A percentile compares a stretch with the other conserved stretches of the same genome.
These are phyloP conservation scores for Leccinum variicolor DNA, from an alignment of 768 basidiomycete genomes.

Conservation along the genomic window DNA sequence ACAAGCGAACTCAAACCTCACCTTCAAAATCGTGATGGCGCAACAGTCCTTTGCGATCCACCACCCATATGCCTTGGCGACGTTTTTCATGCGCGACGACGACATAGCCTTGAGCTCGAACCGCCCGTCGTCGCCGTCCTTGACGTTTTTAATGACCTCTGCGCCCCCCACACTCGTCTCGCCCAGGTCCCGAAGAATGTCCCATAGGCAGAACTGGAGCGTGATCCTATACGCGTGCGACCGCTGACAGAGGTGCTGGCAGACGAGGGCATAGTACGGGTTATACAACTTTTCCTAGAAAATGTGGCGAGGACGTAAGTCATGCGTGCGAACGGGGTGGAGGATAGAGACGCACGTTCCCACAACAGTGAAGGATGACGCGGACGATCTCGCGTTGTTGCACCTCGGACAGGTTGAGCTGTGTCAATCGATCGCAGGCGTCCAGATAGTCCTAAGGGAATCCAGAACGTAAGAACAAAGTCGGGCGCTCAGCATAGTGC, in stretches of 20 bases:
- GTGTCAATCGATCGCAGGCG: constrained; percentile 85
- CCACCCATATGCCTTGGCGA: constrained; percentile 89
- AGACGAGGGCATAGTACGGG: constrained; percentile 91
- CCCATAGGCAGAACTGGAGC: constrained; percentile 94
- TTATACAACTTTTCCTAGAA: constrained; percentile 82
- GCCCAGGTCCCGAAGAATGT: constrained; percentile 89
- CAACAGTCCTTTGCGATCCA: constrained; percentile 85
- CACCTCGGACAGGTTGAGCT: constrained; percentile 79
- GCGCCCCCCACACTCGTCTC: constrained; percentile 79
- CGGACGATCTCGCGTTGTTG: constrained; percentile 94
- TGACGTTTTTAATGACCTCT: constrained; percentile 63
- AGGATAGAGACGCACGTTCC: constrained; percentile 54
- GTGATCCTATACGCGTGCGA: constrained; percentile 90
- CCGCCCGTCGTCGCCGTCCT: constrained; percentile 39
- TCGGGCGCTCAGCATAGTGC: background rate
- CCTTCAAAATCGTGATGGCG: constrained; percentile 79
- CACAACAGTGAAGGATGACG: constrained; percentile 89
- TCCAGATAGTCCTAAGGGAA: constrained; percentile 87
- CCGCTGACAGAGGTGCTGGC: constrained; percentile 71
- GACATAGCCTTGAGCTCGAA: constrained; percentile 54
- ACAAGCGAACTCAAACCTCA: constrained; percentile 28
- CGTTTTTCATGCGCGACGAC: constrained; percentile 56
- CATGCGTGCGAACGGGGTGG: background rate
- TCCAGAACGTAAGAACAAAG: background rate
- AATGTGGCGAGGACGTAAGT: background rate